Base-by-base conservation (phyloP, 1,284 basidiomycete genomes). In the Apiotrichum akiyoshidainum region DNA sequence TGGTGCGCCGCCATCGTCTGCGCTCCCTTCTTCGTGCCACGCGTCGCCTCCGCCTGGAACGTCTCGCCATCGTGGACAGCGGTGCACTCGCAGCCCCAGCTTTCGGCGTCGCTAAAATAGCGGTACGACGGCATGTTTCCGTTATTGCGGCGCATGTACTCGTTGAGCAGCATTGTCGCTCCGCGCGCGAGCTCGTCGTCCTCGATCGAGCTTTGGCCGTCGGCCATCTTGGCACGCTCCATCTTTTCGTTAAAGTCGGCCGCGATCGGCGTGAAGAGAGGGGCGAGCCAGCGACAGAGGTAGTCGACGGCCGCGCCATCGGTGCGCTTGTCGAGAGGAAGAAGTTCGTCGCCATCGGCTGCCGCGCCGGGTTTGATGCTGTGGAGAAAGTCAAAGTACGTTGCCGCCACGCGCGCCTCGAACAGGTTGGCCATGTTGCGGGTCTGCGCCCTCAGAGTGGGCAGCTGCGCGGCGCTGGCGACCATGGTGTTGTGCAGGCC, bases 331-430 rank as follows among this genome's bases (percentile, higher is more conserved):
- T 21, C 40, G 26, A 31, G 33, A 2, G 55, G 13, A 3, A 16
- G 14, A 10, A 56, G 50, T 11, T 50, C 55, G 19, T 57, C 54
- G 16, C 2, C 33, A 0, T 41, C 42, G 22, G 2, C 17, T 26
- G 7, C 31, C 31, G 41, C 50, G 35, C 60, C 63, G 1, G 59
- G 59, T 9, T 50, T 12, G 0, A 46, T 47, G 19, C 54, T 55
- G n/a, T 51, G 50, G 37, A 69, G 60, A 46, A 62, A 70, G 26
- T 68, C 69, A 35, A 67, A 64, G 48, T 60, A 73, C 9, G 72
- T 57, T 5, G 67, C 71, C 5, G 70, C 72, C 45, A 73, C 59
- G 59, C 72, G 72, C 12, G 71, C 68, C 57, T 76, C 74, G 46
- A 76, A 73, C 26, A 47, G 13, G 49, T 68, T 65, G 13, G 71